These are phyloP conservation scores for Apiospora arundinis DNA, from an alignment of 2,329 filamentous ascomycete species.

Conservation along the genomic window DNA sequence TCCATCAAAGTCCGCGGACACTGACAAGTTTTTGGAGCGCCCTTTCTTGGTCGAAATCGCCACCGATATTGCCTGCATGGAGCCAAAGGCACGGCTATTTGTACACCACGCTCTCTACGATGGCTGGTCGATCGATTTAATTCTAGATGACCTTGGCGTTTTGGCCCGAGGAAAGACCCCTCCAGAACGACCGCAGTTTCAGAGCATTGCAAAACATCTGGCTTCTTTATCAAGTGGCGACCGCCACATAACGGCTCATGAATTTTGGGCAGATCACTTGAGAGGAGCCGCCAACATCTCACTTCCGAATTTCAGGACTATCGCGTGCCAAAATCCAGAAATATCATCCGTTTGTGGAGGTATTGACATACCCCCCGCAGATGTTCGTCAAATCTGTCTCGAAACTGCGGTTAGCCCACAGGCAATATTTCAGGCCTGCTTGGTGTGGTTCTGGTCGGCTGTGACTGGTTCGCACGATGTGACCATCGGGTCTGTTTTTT, in stretches of 20 bases:
- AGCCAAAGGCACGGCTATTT: conserved; percentile 48
- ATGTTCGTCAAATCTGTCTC: conserved; percentile 45
- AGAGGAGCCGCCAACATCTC: conserved; percentile 57
- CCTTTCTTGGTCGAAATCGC: conserved; percentile 69
- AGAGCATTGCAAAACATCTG: conserved; percentile 58
- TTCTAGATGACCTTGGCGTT: conserved; percentile 69
- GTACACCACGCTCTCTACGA: conserved; percentile 89
- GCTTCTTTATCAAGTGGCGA: conserved; percentile 30
- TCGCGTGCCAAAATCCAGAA: conserved; percentile 34
- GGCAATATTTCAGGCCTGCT: conserved; percentile 76
- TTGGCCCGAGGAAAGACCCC: conserved; percentile 47
- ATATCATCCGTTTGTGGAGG: conserved; percentile 36
- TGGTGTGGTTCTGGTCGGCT: conserved; percentile 68
- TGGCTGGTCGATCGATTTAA: conserved; percentile 87
- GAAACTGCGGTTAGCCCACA: conserved; percentile 64
- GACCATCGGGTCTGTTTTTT: conserved; percentile 79
- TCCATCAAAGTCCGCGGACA: conserved; percentile 46
- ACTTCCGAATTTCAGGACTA: conserved; percentile 65
- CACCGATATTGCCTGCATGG: background rate
- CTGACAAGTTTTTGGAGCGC: conserved; percentile 50
- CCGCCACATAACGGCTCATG: conserved; percentile 49
- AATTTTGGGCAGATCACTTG: conserved; percentile 76
- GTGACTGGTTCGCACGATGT: conserved; percentile 72
- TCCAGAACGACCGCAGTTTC: conserved; percentile 62
- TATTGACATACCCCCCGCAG: conserved; percentile 43